Base-by-base conservation (phyloP, 495 filamentous ascomycete genomes). In the Aspergillus olivimuriae region DNA sequence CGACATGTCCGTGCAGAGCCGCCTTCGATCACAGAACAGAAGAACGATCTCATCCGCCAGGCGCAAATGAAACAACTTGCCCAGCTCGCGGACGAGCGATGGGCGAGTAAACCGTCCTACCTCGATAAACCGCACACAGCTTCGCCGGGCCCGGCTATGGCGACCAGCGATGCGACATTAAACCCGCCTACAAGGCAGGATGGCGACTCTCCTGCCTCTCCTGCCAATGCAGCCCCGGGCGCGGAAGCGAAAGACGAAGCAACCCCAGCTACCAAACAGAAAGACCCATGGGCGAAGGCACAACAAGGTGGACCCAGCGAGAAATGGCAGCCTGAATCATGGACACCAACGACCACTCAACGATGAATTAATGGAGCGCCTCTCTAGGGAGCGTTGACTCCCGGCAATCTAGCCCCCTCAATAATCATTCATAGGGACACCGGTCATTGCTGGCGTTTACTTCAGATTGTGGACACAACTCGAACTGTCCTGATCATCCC, bases 41-140 rank as follows among this genome's bases (percentile, higher is more conserved):
- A 69, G 30, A 60, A 67, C 21, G 91, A 98, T 32, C 53, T 87
- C 0, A 43, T 70, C 1, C 76, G 92, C 14, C 84, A 83, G 57
- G 66, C 63, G 16, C 73, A 77, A 41, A 74, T 96, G 41, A 89
- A 86, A 57, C 48, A 79, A 4, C 74, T 94, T 3, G 92, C 87
- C 1, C 82, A 77, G 21, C 58, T 82, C 20, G 90, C 90, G 7
- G 89, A 98, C 58, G 84, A 84, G 26, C 72, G 87, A 17, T 98
- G 92, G 92, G 83, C 75, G 4, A 81, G 80, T 11, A 89, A 92
- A 56, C 75, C 83, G 0, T 79, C 74, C 14, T 73, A 72, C 47
- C 68, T 84, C 32, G 80, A 85, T 53, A 62, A 68, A 35, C 81
- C 80, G 2, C 57, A 69, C 40, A 64, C 60, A 9, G 58, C 68